Evolutionary conservation across 495 filamentous ascomycete species (phyloP).

Genomic region (Aspergillus homomorphus): DNA sequence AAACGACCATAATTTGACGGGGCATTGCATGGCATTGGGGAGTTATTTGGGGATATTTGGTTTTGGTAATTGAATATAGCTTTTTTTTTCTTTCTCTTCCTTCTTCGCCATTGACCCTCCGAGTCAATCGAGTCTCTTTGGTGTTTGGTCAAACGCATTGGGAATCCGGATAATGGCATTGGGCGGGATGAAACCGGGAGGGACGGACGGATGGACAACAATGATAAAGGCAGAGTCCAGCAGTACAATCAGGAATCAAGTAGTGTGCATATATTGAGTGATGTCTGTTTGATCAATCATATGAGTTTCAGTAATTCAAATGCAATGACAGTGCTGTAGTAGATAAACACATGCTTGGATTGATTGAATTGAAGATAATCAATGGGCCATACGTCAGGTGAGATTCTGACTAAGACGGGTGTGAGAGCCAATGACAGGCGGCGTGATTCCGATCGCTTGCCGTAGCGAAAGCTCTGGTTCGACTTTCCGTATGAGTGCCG

Average conservation of each 20-base stretch:
- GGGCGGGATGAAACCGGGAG: constrained; percentile 12
- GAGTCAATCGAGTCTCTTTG: background rate
- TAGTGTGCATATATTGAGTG: background rate
- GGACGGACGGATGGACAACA: constrained; percentile 7
- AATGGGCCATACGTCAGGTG: constrained; percentile 2
- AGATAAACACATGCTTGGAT: background rate
- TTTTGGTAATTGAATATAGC: constrained; percentile 10
- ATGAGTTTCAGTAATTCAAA: no score
- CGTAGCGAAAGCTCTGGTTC: constrained; percentile 46
- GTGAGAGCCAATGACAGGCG: constrained; percentile 41
- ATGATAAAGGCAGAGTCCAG: background rate
- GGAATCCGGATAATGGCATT: constrained; percentile 5
- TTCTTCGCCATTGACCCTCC: background rate
- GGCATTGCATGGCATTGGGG: constrained; percentile 22
- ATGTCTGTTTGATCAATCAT: no score
- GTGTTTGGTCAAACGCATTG: constrained; percentile 8
- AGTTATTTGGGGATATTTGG: constrained; percentile 22
- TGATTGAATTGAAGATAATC: background rate
- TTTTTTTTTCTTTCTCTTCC: background rate
- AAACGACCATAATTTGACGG: background rate
- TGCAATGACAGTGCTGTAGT: no score
- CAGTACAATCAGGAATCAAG: background rate
- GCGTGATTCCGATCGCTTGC: constrained; percentile 47
- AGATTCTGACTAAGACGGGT: constrained; percentile 18
- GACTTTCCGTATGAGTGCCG: constrained; percentile 34